Conservation (phyloP, 2,329 filamentous ascomycete genomes). For the Exophiala spinifera region DNA sequence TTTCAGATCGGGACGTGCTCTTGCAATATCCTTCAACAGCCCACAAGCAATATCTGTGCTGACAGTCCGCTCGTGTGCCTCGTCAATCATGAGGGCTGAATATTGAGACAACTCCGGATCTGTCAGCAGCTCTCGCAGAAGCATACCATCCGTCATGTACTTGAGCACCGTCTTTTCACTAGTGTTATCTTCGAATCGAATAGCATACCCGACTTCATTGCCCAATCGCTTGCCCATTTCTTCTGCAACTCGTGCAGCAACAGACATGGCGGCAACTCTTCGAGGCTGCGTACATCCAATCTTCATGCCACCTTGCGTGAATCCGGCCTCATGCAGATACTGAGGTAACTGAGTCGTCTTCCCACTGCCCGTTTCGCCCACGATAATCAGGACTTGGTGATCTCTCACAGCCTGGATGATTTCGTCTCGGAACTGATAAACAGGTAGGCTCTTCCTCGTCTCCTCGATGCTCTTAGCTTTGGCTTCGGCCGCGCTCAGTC, state of each 20-base stretch:
- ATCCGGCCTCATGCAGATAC: slow-evolving; percentile 87
- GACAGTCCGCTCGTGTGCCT: slow-evolving; percentile 91
- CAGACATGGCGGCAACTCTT: slow-evolving; percentile 94
- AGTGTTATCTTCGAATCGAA: slow-evolving; percentile 90
- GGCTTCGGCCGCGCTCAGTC: slow-evolving; percentile 84
- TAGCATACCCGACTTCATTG: slow-evolving; percentile 88
- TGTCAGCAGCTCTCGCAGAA: slow-evolving; percentile 83
- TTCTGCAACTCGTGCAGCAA: slow-evolving; percentile 91
- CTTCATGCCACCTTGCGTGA: slow-evolving; percentile 77
- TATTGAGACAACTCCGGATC: slow-evolving; percentile 81
- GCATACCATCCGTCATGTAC: slow-evolving; percentile 97
- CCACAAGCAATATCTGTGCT: slow-evolving; percentile 87
- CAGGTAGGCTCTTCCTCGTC: slow-evolving; percentile 82
- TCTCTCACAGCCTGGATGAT: slow-evolving; percentile 83
- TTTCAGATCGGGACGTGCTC: slow-evolving; percentile 79
- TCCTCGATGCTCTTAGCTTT: slow-evolving; percentile 87
- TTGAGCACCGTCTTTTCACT: slow-evolving; percentile 88
- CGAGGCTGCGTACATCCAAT: slow-evolving; percentile 92
- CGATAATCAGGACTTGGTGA: slow-evolving; percentile 84
- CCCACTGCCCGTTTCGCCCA: slow-evolving; percentile 90
- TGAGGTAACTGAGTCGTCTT: slow-evolving; percentile 96
- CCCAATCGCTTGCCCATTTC: slow-evolving; percentile 89
- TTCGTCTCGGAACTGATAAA: slow-evolving; percentile 81
- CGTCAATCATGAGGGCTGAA: slow-evolving; percentile 90
- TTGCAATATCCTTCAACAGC: slow-evolving; percentile 81